Percentiles rank a stretch among this genome's conserved stretches.
These are phyloP conservation scores for Geotrichum citri-aurantii DNA, from an alignment of 1,139 yeast species.

Conservation along the genomic window DNA sequence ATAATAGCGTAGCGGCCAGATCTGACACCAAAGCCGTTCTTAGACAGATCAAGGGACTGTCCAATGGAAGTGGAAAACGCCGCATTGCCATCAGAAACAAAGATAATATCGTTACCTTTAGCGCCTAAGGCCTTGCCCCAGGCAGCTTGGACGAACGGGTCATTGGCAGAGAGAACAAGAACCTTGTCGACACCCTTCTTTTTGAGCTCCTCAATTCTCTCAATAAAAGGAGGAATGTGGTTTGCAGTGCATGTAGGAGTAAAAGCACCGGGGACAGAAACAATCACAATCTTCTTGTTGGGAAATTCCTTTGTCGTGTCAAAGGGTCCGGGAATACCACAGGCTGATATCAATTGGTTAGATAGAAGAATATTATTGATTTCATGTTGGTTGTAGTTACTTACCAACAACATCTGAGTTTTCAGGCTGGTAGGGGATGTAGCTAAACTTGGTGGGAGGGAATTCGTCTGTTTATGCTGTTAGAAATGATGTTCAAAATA, in stretches of 20 bases:
- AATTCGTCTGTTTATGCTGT: constrained; percentile 29
- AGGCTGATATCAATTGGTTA: constrained; percentile 31
- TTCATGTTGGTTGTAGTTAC: constrained; percentile 33
- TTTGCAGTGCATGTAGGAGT: constrained; percentile 80
- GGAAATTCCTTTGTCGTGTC: constrained; percentile 46
- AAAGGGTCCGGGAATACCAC: constrained; percentile 49
- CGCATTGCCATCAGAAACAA: constrained; percentile 70
- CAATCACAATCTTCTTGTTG: constrained; percentile 56
- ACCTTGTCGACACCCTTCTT: constrained; percentile 67
- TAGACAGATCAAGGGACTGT: constrained; percentile 49
- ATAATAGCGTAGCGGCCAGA: constrained; percentile 67
- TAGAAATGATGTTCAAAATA: not conserved
- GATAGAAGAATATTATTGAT: constrained; percentile 50
- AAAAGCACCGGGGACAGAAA: constrained; percentile 87
- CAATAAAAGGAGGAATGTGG: constrained; percentile 72
- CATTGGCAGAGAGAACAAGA: constrained; percentile 69
- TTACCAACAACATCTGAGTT: constrained; percentile 39
- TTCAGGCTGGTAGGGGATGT: constrained; percentile 50
- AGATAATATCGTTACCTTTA: constrained; percentile 44
- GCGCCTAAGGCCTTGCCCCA: constrained; percentile 69
- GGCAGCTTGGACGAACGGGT: constrained; percentile 70
- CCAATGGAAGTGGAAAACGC: constrained; percentile 58
- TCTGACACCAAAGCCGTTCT: constrained; percentile 58
- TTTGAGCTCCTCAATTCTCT: constrained; percentile 48
- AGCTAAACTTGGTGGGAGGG: constrained; percentile 52